Conservation (phyloP, 352 stramenopile genomes). For the Phytophthora sp. region DNA sequence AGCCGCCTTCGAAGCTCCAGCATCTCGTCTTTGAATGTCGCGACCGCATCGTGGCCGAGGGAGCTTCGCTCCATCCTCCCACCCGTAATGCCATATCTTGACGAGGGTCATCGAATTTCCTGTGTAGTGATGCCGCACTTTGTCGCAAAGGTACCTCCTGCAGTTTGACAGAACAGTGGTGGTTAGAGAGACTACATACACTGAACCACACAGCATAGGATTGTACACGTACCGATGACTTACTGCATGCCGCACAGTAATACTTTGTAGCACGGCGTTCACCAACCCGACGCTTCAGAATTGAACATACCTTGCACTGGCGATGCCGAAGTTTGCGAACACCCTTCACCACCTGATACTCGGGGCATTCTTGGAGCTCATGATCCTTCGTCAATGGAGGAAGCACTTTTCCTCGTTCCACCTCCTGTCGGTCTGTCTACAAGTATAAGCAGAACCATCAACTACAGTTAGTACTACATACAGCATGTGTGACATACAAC, state of each 20-base stretch:
- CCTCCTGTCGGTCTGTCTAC: no score
- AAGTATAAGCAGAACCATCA: no score
- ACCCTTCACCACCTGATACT: background rate
- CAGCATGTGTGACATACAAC: background rate
- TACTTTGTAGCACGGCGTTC: background rate
- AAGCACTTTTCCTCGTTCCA: background rate
- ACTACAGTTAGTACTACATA: background rate
- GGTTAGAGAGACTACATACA: no score
- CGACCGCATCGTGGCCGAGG: background rate
- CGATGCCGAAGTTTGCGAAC: background rate
- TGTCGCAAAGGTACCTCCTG: background rate
- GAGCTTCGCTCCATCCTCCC: background rate
- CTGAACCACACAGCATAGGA: no score
- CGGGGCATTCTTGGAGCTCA: background rate
- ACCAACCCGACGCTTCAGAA: background rate
- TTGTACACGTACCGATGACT: background rate
- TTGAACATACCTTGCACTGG: slow-evolving; percentile 6
- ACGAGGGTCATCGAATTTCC: background rate
- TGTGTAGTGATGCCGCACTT: background rate
- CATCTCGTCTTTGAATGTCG: background rate
- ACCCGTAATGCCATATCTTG: background rate
- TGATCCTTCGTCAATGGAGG: background rate
- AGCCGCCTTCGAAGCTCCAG: background rate
- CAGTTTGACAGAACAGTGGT: no score
- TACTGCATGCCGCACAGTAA: background rate